Conservation (phyloP, 108 stramenopile genomes). For the Ochromonas danica region DNA sequence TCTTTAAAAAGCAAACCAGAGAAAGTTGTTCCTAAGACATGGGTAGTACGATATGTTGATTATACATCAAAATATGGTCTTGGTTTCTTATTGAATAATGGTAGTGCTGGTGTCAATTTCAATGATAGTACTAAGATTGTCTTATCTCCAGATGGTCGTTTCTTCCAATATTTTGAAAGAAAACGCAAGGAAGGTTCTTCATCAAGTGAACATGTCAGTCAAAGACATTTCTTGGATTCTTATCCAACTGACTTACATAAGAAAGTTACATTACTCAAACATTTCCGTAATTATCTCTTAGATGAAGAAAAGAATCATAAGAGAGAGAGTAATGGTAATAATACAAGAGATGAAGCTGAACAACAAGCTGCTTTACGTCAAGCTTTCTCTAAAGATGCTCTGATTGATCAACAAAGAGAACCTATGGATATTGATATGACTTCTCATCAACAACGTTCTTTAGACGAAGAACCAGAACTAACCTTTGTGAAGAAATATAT, state of each 20-base stretch:
- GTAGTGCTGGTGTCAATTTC: conserved; percentile 94
- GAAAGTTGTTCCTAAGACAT: conserved; percentile 28
- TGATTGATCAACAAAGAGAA: neutral
- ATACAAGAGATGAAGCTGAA: conserved; percentile 11
- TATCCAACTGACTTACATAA: conserved; percentile 83
- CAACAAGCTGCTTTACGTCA: neutral
- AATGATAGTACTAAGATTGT: conserved; percentile 94
- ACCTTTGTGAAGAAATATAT: conserved; percentile 96
- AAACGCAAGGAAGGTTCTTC: conserved; percentile 25
- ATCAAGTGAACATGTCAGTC: conserved; percentile 35
- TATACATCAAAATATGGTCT: conserved; percentile 97
- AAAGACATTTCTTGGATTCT: conserved; percentile 64
- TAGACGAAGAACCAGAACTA: conserved; percentile 47
- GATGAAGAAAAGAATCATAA: conserved; percentile 76
- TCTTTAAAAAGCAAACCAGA: too few species aligned
- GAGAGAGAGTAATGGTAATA: conserved; percentile 39
- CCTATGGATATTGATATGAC: neutral
- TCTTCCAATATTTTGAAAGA: conserved; percentile 86
- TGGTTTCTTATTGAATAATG: conserved; percentile 87
- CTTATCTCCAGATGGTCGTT: conserved; percentile 70
- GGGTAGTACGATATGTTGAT: conserved; percentile 94
- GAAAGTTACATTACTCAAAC: conserved; percentile 90
- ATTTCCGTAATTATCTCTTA: conserved; percentile 90
- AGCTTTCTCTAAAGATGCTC: neutral
- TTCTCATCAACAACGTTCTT: too few species aligned